Conservation (phyloP, 306 rosid genomes). For the Abrus pulchellus region DNA sequence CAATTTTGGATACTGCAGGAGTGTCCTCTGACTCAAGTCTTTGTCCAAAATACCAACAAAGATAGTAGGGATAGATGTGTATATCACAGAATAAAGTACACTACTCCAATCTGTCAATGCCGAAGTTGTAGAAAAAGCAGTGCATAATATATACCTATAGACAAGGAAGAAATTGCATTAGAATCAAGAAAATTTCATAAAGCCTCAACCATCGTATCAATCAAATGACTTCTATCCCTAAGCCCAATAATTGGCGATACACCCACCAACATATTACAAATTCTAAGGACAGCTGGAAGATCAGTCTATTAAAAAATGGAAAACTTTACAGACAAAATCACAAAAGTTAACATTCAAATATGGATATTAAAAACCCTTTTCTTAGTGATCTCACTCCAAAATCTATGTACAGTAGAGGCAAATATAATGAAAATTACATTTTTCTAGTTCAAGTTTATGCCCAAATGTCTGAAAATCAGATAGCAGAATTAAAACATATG, state of each 20-base stretch:
- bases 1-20: conserved; percentile 72
- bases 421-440: conserved; percentile 17
- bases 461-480: conserved; percentile 20
- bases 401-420: neutral
- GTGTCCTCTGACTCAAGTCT: conserved; percentile 71
- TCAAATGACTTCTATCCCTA: neutral
- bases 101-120: conserved; percentile 94
- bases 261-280: conserved; percentile 8
- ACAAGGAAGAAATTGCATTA: conserved; percentile 39
- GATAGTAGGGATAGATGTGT: conserved; percentile 86
- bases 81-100: conserved; percentile 82
- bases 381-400: neutral
- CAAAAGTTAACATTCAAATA: conserved; percentile 15
- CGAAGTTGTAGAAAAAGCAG: conserved; percentile 83
- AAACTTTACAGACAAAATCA: neutral
- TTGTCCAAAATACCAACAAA: conserved; percentile 82
- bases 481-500: neutral
- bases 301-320: neutral
- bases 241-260: conserved; percentile 16
- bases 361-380: neutral
- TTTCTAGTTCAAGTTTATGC: neutral
- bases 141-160: conserved; percentile 75
- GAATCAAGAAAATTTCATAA: conserved; percentile 4
- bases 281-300: conserved; percentile 11
- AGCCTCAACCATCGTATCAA: neutral